Evolutionary conservation across 2,329 filamentous ascomycete genomes (phyloP).

Genomic region (Ceratocystiopsis sp.): DNA sequence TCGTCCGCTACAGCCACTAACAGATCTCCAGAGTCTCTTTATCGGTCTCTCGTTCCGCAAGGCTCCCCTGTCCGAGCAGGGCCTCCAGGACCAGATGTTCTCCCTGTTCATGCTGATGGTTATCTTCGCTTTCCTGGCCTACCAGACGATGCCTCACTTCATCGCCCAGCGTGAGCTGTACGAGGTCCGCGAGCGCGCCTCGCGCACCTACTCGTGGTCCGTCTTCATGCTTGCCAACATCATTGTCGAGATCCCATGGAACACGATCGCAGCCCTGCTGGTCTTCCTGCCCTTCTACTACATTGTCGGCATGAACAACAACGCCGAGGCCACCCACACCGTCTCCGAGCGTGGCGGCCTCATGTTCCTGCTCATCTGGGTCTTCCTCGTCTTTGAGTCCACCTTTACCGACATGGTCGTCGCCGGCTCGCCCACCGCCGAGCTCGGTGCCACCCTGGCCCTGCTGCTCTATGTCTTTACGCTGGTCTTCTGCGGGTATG

Average conservation of each 20-base stretch:
- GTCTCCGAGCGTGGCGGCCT: conserved; percentile 54
- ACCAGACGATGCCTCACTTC: conserved; percentile 50
- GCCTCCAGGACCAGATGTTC: conserved; percentile 50
- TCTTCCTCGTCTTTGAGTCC: conserved; percentile 53
- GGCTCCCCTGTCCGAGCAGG: conserved; percentile 37
- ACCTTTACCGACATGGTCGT: conserved; percentile 62
- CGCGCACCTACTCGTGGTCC: conserved; percentile 48
- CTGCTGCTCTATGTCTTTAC: conserved; percentile 39
- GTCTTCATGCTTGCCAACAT: conserved; percentile 50
- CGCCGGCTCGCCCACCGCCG: conserved; percentile 45
- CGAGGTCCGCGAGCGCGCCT: conserved; percentile 47
- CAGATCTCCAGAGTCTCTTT: conserved; percentile 29
- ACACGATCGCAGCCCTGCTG: conserved; percentile 21
- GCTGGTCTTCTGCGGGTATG: conserved; percentile 42
- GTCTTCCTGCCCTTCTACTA: conserved; percentile 47
- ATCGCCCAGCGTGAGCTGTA: conserved; percentile 48
- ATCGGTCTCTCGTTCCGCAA: conserved; percentile 49
- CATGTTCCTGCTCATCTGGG: conserved; percentile 68
- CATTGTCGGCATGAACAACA: conserved; percentile 46
- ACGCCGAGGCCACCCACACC: conserved; percentile 43
- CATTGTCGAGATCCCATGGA: conserved; percentile 50
- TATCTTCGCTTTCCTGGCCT: conserved; percentile 42
- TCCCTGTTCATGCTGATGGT: conserved; percentile 37
- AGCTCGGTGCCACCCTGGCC: conserved; percentile 48
- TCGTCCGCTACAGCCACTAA: no score